Evolutionary conservation across 2,329 filamentous ascomycete species (phyloP).

Genomic region (Calonectria montana): DNA sequence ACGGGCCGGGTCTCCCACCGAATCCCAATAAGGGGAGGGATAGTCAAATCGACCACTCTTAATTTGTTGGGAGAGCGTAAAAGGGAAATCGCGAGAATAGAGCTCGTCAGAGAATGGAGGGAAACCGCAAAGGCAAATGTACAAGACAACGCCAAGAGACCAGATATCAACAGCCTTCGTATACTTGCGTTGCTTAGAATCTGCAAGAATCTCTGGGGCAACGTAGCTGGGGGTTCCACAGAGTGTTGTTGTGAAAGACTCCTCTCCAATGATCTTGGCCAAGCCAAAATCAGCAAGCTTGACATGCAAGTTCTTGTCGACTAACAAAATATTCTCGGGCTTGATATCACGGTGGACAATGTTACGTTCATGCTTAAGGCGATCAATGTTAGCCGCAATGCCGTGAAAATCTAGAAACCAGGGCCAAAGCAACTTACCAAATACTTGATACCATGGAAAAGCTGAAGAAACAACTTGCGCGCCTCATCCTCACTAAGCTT

Average conservation of each 20-base stretch:
- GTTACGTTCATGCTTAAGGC: constrained; percentile 87
- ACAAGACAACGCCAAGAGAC: constrained; percentile 97
- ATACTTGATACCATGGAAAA: constrained; percentile 96
- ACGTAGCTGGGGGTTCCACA: constrained; percentile 98
- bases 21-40: constrained; percentile 89
- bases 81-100: constrained; percentile 83
- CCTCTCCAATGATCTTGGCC: constrained; percentile 98
- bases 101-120: constrained; percentile 97
- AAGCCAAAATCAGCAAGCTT: constrained; percentile 97
- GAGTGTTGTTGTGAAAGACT: constrained; percentile 96
- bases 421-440: constrained; percentile 69
- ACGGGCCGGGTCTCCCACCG: constrained; percentile 74
- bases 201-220: constrained; percentile 92
- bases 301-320: constrained; percentile 85
- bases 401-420: not conserved
- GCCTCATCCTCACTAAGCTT: constrained; percentile 88
- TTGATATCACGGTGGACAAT: constrained; percentile 99
- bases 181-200: constrained; percentile 85
- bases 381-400: constrained; percentile 8
- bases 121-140: constrained; percentile 97
- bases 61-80: constrained; percentile 91
- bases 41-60: constrained; percentile 91
- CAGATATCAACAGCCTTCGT: constrained; percentile 96
- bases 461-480: constrained; percentile 87
- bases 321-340: constrained; percentile 92